These are phyloP conservation scores for Puccinia hordei DNA, from an alignment of 1,284 basidiomycete genomes.

Conservation along the genomic window DNA sequence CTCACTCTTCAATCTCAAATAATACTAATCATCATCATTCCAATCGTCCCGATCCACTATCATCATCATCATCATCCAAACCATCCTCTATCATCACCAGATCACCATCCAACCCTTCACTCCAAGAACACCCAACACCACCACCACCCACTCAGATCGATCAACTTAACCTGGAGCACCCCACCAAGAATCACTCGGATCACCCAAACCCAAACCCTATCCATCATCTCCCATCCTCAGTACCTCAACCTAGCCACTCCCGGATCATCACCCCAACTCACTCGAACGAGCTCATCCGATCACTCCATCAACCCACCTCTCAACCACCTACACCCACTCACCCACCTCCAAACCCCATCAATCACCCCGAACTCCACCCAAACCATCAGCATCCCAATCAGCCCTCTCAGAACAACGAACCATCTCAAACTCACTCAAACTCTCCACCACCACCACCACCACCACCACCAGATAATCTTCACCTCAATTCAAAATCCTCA, in stretches of 20 bases:
- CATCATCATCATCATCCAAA: neutral
- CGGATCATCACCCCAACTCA: neutral
- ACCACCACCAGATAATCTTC: neutral
- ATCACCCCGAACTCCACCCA: neutral
- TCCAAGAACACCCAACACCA: too few species aligned
- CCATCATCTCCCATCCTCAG: too few species aligned
- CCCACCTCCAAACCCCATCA: neutral
- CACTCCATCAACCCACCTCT: conserved; percentile 15
- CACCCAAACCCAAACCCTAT: neutral
- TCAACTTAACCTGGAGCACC: neutral
- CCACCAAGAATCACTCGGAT: neutral
- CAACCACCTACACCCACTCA: neutral
- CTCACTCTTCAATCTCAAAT: neutral
- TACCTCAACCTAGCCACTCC: neutral
- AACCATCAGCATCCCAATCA: neutral
- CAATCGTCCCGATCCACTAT: neutral
- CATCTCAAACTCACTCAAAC: conserved; percentile 4
- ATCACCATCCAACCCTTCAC: neutral
- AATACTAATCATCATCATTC: neutral
- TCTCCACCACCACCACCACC: too few species aligned
- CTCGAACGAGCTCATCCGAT: conserved; percentile 3
- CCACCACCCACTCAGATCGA: conserved; percentile 12
- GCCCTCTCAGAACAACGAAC: neutral
- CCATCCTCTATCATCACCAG: neutral
- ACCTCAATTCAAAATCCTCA: neutral